These are phyloP conservation scores for Mycena leptocephala DNA, from an alignment of 768 basidiomycete genomes.

Conservation along the genomic window DNA sequence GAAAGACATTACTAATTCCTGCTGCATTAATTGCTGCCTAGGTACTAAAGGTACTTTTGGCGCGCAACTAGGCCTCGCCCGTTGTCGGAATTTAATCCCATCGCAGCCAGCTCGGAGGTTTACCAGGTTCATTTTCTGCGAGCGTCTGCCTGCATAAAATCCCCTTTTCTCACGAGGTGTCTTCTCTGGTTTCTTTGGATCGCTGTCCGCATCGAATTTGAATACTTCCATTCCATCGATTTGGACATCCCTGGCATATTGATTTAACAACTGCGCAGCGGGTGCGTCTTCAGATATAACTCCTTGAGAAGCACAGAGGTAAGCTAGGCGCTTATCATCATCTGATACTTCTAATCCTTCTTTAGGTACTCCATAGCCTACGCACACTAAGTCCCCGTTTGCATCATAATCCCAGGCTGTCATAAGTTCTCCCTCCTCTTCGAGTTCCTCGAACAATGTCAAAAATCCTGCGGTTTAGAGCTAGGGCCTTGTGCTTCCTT, in stretches of 20 bases:
- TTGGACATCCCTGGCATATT: background rate
- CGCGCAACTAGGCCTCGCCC: too few species aligned
- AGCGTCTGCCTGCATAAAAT: background rate
- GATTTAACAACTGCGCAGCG: background rate
- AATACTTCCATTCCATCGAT: background rate
- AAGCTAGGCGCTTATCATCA: too few species aligned
- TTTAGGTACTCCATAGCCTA: background rate
- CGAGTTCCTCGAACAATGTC: background rate
- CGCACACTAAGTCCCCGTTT: background rate
- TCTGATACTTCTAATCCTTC: too few species aligned
- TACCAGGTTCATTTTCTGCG: background rate
- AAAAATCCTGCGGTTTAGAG: constrained; percentile 2
- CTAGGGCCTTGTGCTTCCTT: background rate
- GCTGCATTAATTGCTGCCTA: too few species aligned
- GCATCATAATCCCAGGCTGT: background rate
- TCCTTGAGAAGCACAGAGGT: background rate
- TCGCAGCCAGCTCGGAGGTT: background rate
- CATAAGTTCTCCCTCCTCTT: background rate
- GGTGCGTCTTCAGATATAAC: background rate
- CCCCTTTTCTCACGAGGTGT: background rate
- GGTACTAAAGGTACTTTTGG: background rate
- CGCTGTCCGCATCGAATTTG: background rate
- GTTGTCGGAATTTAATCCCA: too few species aligned
- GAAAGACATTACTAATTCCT: too few species aligned
- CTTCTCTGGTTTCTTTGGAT: background rate